Conservation (phyloP, 129 eudicot species). For the Flaveria bidentis region DNA sequence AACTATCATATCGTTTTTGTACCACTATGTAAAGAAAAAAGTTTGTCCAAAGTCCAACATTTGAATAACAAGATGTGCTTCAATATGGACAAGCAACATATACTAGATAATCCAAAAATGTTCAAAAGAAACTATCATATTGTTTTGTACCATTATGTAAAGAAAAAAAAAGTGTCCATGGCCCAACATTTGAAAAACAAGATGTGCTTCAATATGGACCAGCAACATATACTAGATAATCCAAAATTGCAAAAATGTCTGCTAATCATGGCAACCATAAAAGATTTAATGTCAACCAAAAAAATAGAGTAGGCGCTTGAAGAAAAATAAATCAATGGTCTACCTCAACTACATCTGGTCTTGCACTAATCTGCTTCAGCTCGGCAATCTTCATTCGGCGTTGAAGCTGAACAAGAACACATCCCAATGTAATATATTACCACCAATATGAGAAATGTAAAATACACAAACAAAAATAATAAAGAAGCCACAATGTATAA, state of each 20-base stretch:
- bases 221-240: neutral
- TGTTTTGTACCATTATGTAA: no score
- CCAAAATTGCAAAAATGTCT: neutral
- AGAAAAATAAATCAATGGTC: neutral
- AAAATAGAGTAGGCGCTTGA: neutral
- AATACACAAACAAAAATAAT: neutral
- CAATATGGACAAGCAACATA: neutral
- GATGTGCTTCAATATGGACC: neutral
- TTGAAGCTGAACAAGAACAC: constrained; percentile 54
- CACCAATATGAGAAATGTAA: neutral
- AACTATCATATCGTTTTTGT: neutral
- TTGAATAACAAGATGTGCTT: neutral
- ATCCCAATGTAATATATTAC: constrained; percentile 12
- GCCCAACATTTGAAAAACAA: neutral
- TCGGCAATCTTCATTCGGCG: constrained; percentile 98
- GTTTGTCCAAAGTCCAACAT: neutral
- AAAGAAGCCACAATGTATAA: constrained; percentile 18
- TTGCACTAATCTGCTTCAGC: constrained; percentile 84
- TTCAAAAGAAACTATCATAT: neutral
- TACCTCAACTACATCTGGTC: constrained; percentile 99
- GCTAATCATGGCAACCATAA: neutral
- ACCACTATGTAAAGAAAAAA: neutral
- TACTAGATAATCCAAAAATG: neutral
- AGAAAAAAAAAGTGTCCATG: neutral
- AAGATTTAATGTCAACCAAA: neutral